phyloP scores from a whole-genome alignment of 805 yeast species.

The Metschnikowia continentalis region DNA sequence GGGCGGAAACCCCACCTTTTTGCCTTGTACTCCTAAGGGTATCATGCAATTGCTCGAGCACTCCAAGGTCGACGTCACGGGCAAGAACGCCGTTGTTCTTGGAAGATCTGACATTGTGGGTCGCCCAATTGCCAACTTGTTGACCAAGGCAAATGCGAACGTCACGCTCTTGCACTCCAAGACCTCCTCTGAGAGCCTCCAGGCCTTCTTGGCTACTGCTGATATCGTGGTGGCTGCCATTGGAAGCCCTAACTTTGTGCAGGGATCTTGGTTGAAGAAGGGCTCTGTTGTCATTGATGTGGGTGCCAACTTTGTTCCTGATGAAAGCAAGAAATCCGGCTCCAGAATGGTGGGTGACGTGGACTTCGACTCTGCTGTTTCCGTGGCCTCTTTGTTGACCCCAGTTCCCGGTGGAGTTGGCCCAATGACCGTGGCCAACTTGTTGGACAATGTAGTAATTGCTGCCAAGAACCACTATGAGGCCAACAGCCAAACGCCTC shows the following conservation, averaged over 20 bases:
- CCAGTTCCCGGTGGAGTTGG: constrained; percentile 94
- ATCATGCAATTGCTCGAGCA: constrained; percentile 60
- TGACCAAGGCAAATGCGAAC: constrained; percentile 69
- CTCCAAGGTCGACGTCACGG: constrained; percentile 52
- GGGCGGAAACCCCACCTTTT: constrained; percentile 64
- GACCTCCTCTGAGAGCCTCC: constrained; percentile 49
- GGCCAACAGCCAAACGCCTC: constrained; percentile 39
- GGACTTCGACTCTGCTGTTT: constrained; percentile 53
- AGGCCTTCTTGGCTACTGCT: constrained; percentile 49
- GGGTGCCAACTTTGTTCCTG: constrained; percentile 74
- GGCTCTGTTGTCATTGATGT: constrained; percentile 76
- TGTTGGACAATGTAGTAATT: constrained; percentile 63
- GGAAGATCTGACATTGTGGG: constrained; percentile 89
- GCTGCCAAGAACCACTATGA: constrained; percentile 57
- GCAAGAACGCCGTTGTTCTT: constrained; percentile 75
- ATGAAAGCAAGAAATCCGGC: constrained; percentile 63
- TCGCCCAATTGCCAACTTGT: constrained; percentile 67
- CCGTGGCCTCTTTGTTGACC: constrained; percentile 62
- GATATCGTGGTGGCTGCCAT: constrained; percentile 78
- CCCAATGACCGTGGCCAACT: constrained; percentile 86
- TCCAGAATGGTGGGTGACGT: constrained; percentile 75
- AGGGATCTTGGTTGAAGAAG: constrained; percentile 69
- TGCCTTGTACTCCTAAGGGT: constrained; percentile 86
- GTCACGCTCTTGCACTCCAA: constrained; percentile 73
- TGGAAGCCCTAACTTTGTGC: constrained; percentile 65